These are phyloP conservation scores for Solioccasus polychromus DNA, from an alignment of 768 basidiomycete species.

Conservation along the genomic window DNA sequence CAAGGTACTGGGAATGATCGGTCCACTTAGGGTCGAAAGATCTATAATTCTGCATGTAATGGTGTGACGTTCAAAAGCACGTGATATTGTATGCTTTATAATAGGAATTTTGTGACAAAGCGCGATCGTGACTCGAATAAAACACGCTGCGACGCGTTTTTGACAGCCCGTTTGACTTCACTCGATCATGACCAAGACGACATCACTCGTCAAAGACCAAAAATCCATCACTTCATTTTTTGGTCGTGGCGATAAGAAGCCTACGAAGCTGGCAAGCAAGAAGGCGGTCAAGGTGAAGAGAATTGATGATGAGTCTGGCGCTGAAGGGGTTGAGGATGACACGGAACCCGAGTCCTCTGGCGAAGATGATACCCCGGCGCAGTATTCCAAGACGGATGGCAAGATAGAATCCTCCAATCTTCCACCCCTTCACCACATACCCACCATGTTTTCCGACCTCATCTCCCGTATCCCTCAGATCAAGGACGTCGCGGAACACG, in stretches of 20 bases:
- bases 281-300: slow-evolving; percentile 31
- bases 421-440: slow-evolving; percentile 72
- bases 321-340: slow-evolving; percentile 34
- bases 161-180: background rate
- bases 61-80: no score
- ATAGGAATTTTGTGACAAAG: slow-evolving; percentile 13
- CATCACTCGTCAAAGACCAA: slow-evolving; percentile 44
- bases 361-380: slow-evolving; percentile 30
- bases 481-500: slow-evolving; percentile 59
- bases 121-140: slow-evolving; percentile 27
- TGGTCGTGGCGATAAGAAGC: slow-evolving; percentile 32
- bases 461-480: slow-evolving; percentile 64
- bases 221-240: slow-evolving; percentile 58
- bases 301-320: slow-evolving; percentile 29
- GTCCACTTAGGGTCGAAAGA: slow-evolving; percentile 1
- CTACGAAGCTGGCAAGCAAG: slow-evolving; percentile 19
- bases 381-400: slow-evolving; percentile 36
- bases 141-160: slow-evolving; percentile 13
- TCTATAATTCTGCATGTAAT: background rate
- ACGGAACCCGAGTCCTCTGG: slow-evolving; percentile 33
- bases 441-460: slow-evolving; percentile 75
- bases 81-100: slow-evolving; percentile 14
- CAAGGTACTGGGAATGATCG: slow-evolving; percentile 73
- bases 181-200: slow-evolving; percentile 48
- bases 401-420: slow-evolving; percentile 57